Evolutionary conservation across 139 green algal species (phyloP), one percentile per base, ranked within the genome.

Genomic region (Chlorella vulgaris): DNA sequence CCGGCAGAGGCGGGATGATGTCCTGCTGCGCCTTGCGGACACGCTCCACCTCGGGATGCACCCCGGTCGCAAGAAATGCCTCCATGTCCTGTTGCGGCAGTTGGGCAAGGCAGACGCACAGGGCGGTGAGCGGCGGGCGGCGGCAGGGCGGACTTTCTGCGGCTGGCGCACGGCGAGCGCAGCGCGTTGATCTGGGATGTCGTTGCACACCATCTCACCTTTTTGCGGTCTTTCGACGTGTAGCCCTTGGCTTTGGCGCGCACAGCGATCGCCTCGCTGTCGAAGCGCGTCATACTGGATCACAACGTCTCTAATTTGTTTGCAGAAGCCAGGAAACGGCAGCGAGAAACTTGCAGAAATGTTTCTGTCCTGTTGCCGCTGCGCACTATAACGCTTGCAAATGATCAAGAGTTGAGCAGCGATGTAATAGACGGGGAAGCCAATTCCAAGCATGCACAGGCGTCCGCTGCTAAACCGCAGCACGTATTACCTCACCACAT

Each of bases 1-100:
- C 86, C 4, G 91, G 91, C 42, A 95, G 74, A 13, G 81, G 60
- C 21, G 85, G 82, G 31, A 92, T 63, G 24, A 43, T 22, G 22
- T 73, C 47, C 43, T 69, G 43, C 65, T 78, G 47, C 61, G 62
- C 40, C n/a, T 51, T 43, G 50, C 76, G 81, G 1, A 29, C 50
- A 10, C 39, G 51, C 61, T 83, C 82, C 43, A 88, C 60, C 33
- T 87, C 86, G 10, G 88, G 80, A 60, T 90, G 84, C 67, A 74
- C 61, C 22, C 84, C 86, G 8, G 86, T 87, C 24, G 58, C 78
- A 42, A 88, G 51, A 35, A 85, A 94, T 62, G 38, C 47, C 38
- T 87, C 80, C 66, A 87, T 84, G 19, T 86, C 82, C 74, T 78
- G 61, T 24, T 58, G 15, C 47, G 15, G 15, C 15, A 58, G 13